These are phyloP conservation scores for Rhizopus stolonifer DNA, from an alignment of 371 early-diverging fungal genomes.

Conservation along the genomic window DNA sequence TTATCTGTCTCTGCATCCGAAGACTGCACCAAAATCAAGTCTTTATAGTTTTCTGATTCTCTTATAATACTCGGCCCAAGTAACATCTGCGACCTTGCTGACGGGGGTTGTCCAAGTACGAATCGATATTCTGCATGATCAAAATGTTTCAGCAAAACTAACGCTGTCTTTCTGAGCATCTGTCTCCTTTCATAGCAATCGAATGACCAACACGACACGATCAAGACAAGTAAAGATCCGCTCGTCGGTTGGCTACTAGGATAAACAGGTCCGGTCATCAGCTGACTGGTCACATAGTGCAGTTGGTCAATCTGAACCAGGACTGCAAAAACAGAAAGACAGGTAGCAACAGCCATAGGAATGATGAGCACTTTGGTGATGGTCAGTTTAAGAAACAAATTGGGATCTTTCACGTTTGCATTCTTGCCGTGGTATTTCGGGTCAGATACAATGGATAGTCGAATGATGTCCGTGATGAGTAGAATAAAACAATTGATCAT, in stretches of 20 bases:
- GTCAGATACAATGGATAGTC: slow-evolving; percentile 47
- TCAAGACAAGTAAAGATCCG: slow-evolving; percentile 39
- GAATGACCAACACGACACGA: slow-evolving; percentile 59
- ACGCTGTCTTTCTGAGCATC: slow-evolving; percentile 45
- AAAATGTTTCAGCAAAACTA: slow-evolving; percentile 34
- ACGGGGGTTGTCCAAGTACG: slow-evolving; percentile 57
- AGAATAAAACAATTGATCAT: slow-evolving; percentile 54
- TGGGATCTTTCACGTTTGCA: slow-evolving; percentile 27
- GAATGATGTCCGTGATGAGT: slow-evolving; percentile 50
- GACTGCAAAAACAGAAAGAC: slow-evolving; percentile 57
- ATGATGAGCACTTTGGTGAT: slow-evolving; percentile 50
- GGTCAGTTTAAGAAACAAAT: slow-evolving; percentile 40
- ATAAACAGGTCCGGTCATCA: slow-evolving; percentile 36
- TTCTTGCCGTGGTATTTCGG: slow-evolving; percentile 42
- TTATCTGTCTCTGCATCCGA: slow-evolving; percentile 51
- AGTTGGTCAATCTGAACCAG: slow-evolving; percentile 51
- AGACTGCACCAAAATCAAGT: slow-evolving; percentile 54
- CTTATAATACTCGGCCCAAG: slow-evolving; percentile 37
- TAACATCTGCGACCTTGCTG: slow-evolving; percentile 33
- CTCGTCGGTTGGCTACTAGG: slow-evolving; percentile 4
- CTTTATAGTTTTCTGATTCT: slow-evolving; percentile 48
- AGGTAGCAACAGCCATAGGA: slow-evolving; percentile 55
- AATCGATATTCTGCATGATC: slow-evolving; percentile 44
- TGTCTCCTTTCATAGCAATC: slow-evolving; percentile 42
- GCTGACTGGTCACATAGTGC: slow-evolving; percentile 47